Conservation (phyloP, 192 early-diverging fungal species). For the Backusella circina region DNA sequence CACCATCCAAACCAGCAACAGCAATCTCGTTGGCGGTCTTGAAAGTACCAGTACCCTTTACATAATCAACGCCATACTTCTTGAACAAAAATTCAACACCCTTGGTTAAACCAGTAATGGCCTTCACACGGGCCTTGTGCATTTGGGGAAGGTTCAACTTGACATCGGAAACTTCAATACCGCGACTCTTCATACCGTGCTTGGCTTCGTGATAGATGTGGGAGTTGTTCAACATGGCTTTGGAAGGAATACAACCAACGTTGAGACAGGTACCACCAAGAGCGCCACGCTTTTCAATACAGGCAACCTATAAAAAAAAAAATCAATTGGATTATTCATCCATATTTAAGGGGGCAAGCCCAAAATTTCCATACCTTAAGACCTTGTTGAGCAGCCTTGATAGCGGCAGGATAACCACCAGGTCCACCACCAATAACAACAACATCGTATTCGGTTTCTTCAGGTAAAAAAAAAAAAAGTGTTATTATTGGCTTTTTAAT, state of each 20-base stretch:
- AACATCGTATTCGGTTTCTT: slow-evolving; percentile 64
- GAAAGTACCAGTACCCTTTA: slow-evolving; percentile 89
- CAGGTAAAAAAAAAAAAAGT: neutral
- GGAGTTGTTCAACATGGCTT: slow-evolving; percentile 98
- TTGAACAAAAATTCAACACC: slow-evolving; percentile 95
- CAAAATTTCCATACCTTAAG: slow-evolving; percentile 69
- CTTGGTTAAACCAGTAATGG: slow-evolving; percentile 82
- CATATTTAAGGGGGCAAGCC: no score
- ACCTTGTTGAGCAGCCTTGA: slow-evolving; percentile 97
- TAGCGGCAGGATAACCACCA: slow-evolving; percentile 97
- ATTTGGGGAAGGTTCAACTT: slow-evolving; percentile 83
- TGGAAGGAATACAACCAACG: slow-evolving; percentile 99
- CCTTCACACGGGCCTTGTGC: slow-evolving; percentile 89
- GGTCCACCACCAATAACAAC: slow-evolving; percentile 95
- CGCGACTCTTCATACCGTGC: slow-evolving; percentile 89
- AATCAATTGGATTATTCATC: neutral
- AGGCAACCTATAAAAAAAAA: slow-evolving; percentile 69
- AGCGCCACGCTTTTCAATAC: slow-evolving; percentile 92
- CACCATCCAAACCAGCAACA: slow-evolving; percentile 79
- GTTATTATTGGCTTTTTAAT: neutral
- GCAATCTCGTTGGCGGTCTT: slow-evolving; percentile 74
- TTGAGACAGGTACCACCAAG: slow-evolving; percentile 99
- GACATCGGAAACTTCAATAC: slow-evolving; percentile 87
- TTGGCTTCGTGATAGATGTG: slow-evolving; percentile 93
- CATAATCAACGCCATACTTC: slow-evolving; percentile 96